Conservation (phyloP, 345 rosid species). For the Laguncularia racemosa region DNA sequence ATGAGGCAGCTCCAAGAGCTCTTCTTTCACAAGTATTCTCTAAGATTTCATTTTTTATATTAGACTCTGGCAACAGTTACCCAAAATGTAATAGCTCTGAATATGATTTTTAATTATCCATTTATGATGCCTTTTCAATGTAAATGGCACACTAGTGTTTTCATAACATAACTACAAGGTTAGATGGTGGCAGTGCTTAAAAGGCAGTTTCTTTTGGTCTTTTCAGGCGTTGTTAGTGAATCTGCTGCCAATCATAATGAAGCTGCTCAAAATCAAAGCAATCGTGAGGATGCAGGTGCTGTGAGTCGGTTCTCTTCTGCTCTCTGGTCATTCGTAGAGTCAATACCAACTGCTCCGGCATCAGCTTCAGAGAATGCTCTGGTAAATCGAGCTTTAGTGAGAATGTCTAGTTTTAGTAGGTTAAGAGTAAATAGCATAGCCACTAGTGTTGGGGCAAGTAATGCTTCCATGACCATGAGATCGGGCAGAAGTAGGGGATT, state of each 20-base stretch:
- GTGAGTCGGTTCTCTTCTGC: slow-evolving; percentile 51
- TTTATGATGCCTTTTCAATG: no score
- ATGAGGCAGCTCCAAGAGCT: slow-evolving; percentile 42
- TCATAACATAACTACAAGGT: slow-evolving; percentile 4
- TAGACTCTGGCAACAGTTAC: no score
- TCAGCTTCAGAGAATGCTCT: slow-evolving; percentile 69
- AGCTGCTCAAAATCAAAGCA: slow-evolving; percentile 23
- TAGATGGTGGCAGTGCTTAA: slow-evolving; percentile 4
- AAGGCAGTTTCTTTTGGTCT: not conserved
- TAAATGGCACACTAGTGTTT: slow-evolving; percentile 6
- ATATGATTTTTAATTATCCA: no score
- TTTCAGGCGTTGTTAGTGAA: slow-evolving; percentile 34
- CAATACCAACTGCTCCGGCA: slow-evolving; percentile 82
- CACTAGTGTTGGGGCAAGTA: slow-evolving; percentile 9
- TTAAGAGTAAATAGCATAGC: slow-evolving; percentile 21
- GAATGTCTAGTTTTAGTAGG: slow-evolving; percentile 66
- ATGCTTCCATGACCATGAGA: slow-evolving; percentile 21
- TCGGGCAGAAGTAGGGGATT: slow-evolving; percentile 30
- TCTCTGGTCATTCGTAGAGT: slow-evolving; percentile 71
- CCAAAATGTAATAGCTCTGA: not conserved
- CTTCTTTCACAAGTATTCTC: slow-evolving; percentile 33
- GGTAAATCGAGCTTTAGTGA: slow-evolving; percentile 52
- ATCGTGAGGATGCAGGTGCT: slow-evolving; percentile 22
- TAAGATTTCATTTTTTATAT: not conserved
- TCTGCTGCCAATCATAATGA: slow-evolving; percentile 6